Evolutionary conservation across 2,329 filamentous ascomycete genomes (phyloP).

Genomic region (Paecilomyces fulvus): DNA sequence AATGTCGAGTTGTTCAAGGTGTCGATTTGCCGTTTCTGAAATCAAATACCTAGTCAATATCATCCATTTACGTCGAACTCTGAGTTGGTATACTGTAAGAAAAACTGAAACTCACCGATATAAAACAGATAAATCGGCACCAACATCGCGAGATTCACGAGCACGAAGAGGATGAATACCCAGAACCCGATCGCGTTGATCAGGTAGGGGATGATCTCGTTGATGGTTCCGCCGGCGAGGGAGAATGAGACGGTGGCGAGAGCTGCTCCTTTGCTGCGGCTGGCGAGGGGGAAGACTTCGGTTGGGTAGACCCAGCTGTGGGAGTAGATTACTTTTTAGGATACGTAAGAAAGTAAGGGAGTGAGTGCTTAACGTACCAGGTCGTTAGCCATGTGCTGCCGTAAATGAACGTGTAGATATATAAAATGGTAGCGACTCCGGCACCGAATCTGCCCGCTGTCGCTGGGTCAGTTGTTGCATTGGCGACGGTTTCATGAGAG

Average conservation of each 20-base stretch:
- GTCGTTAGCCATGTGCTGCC: constrained; percentile 19
- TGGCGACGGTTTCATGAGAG: not conserved
- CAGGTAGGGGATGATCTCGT: constrained; percentile 26
- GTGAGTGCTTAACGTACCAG: constrained; percentile 16
- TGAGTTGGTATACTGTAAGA: not conserved
- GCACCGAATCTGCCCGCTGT: not conserved
- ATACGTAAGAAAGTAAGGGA: no score
- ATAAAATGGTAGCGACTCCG: constrained; percentile 5
- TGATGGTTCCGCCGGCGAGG: constrained; percentile 18
- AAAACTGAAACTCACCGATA: constrained; percentile 8
- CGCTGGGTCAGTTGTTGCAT: not conserved
- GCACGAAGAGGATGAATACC: constrained; percentile 24
- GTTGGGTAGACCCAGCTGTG: not conserved
- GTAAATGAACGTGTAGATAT: constrained; percentile 17
- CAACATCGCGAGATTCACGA: constrained; percentile 20
- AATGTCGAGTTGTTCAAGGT: constrained; percentile 18
- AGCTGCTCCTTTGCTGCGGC: constrained; percentile 4
- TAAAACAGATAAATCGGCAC: constrained; percentile 21
- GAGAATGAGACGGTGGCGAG: constrained; percentile 19
- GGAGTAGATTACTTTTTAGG: constrained; percentile 13
- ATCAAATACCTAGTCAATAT: not conserved
- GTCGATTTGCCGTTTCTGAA: constrained; percentile 17
- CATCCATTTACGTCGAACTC: no score
- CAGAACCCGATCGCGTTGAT: constrained; percentile 22
- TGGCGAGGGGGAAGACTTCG: not conserved